Evolutionary conservation across 805 yeast genomes (phyloP), one percentile per base, ranked within the genome.

Genomic region (Candida morakotiae): DNA sequence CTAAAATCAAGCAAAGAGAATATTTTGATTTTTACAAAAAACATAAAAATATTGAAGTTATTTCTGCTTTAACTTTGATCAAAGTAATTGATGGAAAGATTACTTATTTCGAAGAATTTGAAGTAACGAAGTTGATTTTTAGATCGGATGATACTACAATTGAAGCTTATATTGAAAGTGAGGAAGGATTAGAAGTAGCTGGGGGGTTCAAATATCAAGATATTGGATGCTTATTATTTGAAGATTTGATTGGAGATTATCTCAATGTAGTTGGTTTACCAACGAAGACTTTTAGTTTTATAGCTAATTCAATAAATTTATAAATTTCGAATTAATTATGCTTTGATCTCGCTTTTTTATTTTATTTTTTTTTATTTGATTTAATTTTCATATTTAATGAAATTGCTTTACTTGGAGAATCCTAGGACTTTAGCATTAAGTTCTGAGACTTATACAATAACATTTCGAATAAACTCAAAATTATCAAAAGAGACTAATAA

Each of bases 121-220:
- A 30, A n/a, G 62, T 62, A 4, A 62, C 73, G 8, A 66, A 58
- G 10, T 71, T 74, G 5, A 81, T 77, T 39, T 66, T 79, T 31
- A 57, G 49, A 31, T 40, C 52, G 1, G 58, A 79, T 10, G 68
- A 79, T 1, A 78, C 77, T 45, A 65, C 81, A 27, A 51, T 91
- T 3, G 52, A 71, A 18, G 63, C 68, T 11, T 91, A 91, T 56
- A 82, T 84, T 9, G 70, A 69, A 2, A 62, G 80, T 2, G 81
- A 73, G 16, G 97, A 91, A 55, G 98, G 93, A 1, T 39, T 69
- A 6, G 72, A 73, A 33, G 97, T 86, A 1, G 96, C 98, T 2
- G 98, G 97, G 5, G 98, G 98, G 1, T 89, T 86, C 62, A 80
- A 79, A 48, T 80, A 83, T 41, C 98, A 91, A 59, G 85, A 81